phyloP scores from a whole-genome alignment of 306 rosid genomes.

The Alnus rubra region DNA sequence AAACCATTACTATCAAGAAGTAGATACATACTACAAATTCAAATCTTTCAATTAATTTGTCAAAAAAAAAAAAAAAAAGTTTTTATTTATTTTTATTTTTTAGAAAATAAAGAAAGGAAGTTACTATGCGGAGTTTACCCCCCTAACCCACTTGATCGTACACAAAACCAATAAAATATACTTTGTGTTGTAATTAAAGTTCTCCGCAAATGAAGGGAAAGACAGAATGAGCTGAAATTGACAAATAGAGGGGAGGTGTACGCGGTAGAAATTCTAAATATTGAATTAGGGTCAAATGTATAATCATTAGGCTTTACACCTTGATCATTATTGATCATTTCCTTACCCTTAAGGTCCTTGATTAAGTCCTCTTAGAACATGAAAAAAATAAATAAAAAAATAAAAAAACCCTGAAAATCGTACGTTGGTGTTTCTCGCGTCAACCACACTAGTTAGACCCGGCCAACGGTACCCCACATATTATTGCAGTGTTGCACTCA shows the following conservation, averaged over 20 bases:
- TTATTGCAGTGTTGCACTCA: no score
- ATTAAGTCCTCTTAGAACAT: not conserved
- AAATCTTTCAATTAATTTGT: no score
- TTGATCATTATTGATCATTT: not conserved
- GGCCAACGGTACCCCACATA: not conserved
- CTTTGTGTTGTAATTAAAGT: constrained; percentile 11
- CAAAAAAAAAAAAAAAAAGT: no score
- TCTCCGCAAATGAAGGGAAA: constrained; percentile 38
- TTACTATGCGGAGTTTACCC: no score
- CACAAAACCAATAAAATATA: not conserved
- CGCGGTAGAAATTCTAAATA: not conserved
- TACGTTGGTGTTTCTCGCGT: not conserved
- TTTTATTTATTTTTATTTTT: no score
- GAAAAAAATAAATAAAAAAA: not conserved
- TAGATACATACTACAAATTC: no score
- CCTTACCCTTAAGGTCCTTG: not conserved
- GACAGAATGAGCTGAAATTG: constrained; percentile 20
- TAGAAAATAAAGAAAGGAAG: no score
- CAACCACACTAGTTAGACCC: not conserved
- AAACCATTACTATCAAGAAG: no score
- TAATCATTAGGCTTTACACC: not conserved
- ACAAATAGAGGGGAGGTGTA: constrained; percentile 13
- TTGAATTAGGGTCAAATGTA: not conserved
- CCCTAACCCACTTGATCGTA: no score
- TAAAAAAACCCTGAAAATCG: not conserved